Percentiles rank a stretch among this genome's conserved stretches.
Conservation (phyloP, 257 asterid species). For the Ophiorrhiza pumila region DNA sequence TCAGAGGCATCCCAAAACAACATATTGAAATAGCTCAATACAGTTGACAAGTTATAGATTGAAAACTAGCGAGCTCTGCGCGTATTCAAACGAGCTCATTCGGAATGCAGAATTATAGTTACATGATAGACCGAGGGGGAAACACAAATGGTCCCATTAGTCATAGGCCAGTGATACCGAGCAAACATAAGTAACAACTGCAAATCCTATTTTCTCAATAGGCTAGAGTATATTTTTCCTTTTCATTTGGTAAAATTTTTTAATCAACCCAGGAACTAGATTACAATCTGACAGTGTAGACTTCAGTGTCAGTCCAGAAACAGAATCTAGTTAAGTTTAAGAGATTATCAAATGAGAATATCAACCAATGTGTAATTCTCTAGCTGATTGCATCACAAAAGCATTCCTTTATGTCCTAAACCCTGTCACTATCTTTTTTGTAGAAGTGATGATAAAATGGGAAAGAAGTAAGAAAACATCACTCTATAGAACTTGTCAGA, state of each 20-base stretch:
- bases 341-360: neutral
- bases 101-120: no score
- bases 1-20: neutral
- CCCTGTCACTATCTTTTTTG: neutral
- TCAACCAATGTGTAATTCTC: neutral
- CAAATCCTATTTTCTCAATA: no score
- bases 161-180: no score
- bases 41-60: neutral
- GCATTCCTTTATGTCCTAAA: neutral
- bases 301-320: neutral
- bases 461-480: neutral
- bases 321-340: neutral
- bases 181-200: no score
- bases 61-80: no score
- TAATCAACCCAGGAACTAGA: neutral
- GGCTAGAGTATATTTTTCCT: neutral
- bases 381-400: neutral
- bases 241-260: neutral
- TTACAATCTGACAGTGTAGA: neutral
- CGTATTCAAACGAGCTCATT: no score
- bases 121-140: no score
- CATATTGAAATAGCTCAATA: neutral
- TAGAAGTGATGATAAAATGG: neutral
- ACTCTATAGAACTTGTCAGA: neutral
- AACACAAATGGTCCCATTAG: no score